Evolutionary conservation across 441 rosid genomes (phyloP), one percentile per base, ranked within the genome.

Genomic region (Populus hybrid): DNA sequence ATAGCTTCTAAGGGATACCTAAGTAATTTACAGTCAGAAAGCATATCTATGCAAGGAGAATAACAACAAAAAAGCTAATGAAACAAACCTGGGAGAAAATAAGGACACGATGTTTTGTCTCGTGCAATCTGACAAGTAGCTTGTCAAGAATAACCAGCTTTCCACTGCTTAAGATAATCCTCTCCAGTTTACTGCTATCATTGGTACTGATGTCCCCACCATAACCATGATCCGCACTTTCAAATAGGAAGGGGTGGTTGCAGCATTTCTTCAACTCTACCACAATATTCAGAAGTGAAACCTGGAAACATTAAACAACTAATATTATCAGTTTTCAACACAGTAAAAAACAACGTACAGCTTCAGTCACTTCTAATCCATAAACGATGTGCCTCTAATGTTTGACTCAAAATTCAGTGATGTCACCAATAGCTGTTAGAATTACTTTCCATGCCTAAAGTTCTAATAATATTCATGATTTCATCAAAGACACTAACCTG

Each of bases 161-260:
- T 83, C 99, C 99, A 75, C 99, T 97, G 84, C 99, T 97, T 82
- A 90, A 85, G 77, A 97, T 88, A 67, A 91, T 91, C 83, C 97
- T 97, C 85, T 97, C 99, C 85, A 97, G 81, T 85, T 95, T 95
- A 86, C 91, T 87, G 83, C 80, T 86, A 84, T 93, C 97, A 78
- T 91, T 85, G 70, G 84, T 77, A 83, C 88, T 84, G 59, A 75
- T 77, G 73, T 91, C 90, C 84, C 99, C 97, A 73, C 99, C 99
- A 86, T 97, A 97, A 78, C 99, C 99, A 89, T 97, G 98, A 85
- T 95, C 99, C 12, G 99, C 99, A 85, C 99, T 97, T 90, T 97
- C 99, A 86, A 97, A 97, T 83, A 97, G 87, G 88, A 97, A 97
- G 61, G 99, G 99, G 78, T 97, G 99, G 74, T 97, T 97, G 90